A percentile compares a stretch with the other conserved stretches of the same genome.
Evolutionary conservation across 2,329 filamentous ascomycete genomes (phyloP).

Genomic region (Monosporascus sp.): DNA sequence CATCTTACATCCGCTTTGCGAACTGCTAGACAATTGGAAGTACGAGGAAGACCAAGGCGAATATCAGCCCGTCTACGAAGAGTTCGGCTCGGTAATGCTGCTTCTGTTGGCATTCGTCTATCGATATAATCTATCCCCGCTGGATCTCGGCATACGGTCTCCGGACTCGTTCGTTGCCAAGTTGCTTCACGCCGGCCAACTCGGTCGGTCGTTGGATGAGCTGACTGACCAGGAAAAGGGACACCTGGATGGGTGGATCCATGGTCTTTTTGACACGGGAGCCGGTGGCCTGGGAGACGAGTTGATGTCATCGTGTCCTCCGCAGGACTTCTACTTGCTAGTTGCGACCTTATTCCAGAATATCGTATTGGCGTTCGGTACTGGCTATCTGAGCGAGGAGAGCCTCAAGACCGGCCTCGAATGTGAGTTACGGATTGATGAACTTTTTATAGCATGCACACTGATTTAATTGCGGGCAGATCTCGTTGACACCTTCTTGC

Average conservation of each 20-base stretch:
- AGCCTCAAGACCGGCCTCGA: slow-evolving; percentile 70
- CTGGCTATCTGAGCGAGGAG: slow-evolving; percentile 61
- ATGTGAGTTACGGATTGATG: slow-evolving; percentile 43
- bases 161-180: slow-evolving; percentile 64
- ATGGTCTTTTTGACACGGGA: slow-evolving; percentile 70
- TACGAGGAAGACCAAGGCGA: slow-evolving; percentile 82
- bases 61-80: slow-evolving; percentile 80
- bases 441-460: slow-evolving; percentile 11
- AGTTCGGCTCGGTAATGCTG: slow-evolving; percentile 73
- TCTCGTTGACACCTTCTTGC: slow-evolving; percentile 70
- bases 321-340: slow-evolving; percentile 76
- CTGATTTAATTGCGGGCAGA: slow-evolving; percentile 39
- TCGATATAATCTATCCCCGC: slow-evolving; percentile 61
- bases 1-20: slow-evolving; percentile 69
- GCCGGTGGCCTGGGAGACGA: slow-evolving; percentile 71
- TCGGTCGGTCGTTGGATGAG: slow-evolving; percentile 52
- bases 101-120: slow-evolving; percentile 70
- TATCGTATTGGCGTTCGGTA: slow-evolving; percentile 65
- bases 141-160: slow-evolving; percentile 57
- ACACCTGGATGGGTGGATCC: slow-evolving; percentile 70
- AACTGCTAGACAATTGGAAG: slow-evolving; percentile 70
- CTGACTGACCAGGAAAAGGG: slow-evolving; percentile 59
- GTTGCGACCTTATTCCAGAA: slow-evolving; percentile 73
- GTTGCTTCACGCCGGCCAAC: slow-evolving; percentile 55
- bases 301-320: slow-evolving; percentile 73